Percentiles rank a stretch among this genome's conserved stretches.
Conservation (phyloP, 2,329 filamentous ascomycete species). For the Penicillium frequentans region DNA sequence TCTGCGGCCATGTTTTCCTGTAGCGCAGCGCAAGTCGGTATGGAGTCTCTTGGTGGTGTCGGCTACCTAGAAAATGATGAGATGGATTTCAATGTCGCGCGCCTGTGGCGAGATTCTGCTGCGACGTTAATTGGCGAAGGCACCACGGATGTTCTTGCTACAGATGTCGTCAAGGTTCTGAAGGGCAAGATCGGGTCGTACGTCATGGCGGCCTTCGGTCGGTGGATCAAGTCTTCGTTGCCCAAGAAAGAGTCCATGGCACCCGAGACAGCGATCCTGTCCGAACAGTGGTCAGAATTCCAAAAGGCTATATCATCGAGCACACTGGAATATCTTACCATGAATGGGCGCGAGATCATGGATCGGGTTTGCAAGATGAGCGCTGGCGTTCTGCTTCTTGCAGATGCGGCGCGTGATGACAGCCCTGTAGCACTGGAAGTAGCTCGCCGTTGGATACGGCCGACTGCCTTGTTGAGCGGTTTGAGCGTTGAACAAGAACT, state of each 20-base stretch:
- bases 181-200: background rate
- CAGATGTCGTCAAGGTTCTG: background rate
- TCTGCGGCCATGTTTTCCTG: background rate
- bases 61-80: background rate
- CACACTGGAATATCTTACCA: background rate
- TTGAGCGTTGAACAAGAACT: background rate
- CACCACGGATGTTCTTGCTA: background rate
- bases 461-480: background rate
- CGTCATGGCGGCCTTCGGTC: background rate
- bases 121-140: background rate
- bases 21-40: background rate
- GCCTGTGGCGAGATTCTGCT: background rate
- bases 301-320: background rate
- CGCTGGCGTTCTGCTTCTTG: background rate
- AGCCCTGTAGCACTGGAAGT: background rate
- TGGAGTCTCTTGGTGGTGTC: background rate
- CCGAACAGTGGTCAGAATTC: background rate
- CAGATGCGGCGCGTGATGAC: background rate
- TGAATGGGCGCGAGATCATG: background rate
- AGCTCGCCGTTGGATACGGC: background rate
- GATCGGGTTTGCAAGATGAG: background rate
- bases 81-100: background rate
- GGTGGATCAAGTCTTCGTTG: background rate
- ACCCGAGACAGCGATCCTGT: background rate
- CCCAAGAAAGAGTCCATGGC: background rate